A percentile compares a stretch with the other conserved stretches of the same genome.
Conservation (phyloP, 176 grass and related monocot species). For the Ananas comosus region DNA sequence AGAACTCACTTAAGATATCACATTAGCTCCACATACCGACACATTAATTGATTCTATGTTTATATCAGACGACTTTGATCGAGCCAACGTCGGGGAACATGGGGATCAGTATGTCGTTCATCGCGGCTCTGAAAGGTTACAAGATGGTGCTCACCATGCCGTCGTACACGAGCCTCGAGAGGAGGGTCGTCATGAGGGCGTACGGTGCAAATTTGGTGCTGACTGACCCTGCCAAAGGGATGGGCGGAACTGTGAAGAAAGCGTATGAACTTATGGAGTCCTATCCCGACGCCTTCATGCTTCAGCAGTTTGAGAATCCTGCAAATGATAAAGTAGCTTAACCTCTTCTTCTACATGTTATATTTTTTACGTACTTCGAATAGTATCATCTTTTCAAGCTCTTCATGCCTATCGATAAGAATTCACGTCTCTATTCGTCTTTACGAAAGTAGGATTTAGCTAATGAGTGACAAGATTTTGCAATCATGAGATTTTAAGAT, state of each 20-base stretch:
- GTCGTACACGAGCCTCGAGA: constrained; percentile 88
- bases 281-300: constrained; percentile 66
- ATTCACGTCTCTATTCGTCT: background rate
- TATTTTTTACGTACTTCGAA: no score
- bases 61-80: constrained; percentile 70
- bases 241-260: constrained; percentile 89
- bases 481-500: no score
- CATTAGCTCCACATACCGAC: background rate
- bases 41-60: constrained; percentile 1
- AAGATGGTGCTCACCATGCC: constrained; percentile 89
- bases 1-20: no score
- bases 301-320: constrained; percentile 94
- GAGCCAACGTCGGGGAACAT: constrained; percentile 90
- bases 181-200: constrained; percentile 76
- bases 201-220: constrained; percentile 61
- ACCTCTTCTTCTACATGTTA: background rate
- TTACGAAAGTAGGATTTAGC: no score
- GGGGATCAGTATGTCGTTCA: constrained; percentile 64
- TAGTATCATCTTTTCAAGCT: no score
- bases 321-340: constrained; percentile 71
- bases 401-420: background rate
- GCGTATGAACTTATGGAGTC: constrained; percentile 64
- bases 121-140: constrained; percentile 77
- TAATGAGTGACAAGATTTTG: no score
- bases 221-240: constrained; percentile 79